These are phyloP conservation scores for Apiospora aurea DNA, from an alignment of 2,329 filamentous ascomycete species.

Conservation along the genomic window DNA sequence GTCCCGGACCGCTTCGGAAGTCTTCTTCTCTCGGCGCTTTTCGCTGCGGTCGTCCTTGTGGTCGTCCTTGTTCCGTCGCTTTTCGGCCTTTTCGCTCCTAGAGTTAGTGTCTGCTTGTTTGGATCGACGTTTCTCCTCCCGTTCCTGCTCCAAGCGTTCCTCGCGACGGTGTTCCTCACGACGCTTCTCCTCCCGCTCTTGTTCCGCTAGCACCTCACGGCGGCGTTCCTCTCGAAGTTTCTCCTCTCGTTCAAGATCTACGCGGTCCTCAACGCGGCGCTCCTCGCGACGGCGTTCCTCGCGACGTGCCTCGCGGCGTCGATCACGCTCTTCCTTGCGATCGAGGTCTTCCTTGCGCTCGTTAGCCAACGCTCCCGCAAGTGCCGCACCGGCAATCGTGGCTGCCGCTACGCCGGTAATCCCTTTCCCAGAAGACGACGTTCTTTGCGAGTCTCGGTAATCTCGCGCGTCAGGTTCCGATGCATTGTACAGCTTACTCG, in stretches of 20 bases:
- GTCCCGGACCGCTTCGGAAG: slow-evolving; percentile 31
- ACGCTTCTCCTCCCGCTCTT: slow-evolving; percentile 43
- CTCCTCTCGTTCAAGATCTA: slow-evolving; percentile 37
- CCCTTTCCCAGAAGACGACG: slow-evolving; percentile 46
- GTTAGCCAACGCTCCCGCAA: slow-evolving; percentile 54
- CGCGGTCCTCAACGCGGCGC: slow-evolving; percentile 33
- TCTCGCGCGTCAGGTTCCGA: slow-evolving; percentile 46
- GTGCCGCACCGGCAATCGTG: slow-evolving; percentile 56
- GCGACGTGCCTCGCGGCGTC: slow-evolving; percentile 32
- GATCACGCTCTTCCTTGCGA: slow-evolving; percentile 34
- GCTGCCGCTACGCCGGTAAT: slow-evolving; percentile 54
- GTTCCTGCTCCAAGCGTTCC: slow-evolving; percentile 33
- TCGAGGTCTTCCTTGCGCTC: slow-evolving; percentile 38
- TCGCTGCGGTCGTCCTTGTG: slow-evolving; percentile 35
- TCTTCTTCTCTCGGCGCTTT: slow-evolving; percentile 36
- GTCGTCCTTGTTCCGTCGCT: slow-evolving; percentile 40
- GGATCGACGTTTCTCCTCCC: slow-evolving; percentile 43
- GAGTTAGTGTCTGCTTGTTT: slow-evolving; percentile 31
- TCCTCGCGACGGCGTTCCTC: slow-evolving; percentile 36
- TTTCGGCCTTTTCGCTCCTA: slow-evolving; percentile 32
- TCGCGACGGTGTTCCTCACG: slow-evolving; percentile 38
- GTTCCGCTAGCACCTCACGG: slow-evolving; percentile 29
- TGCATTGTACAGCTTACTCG: slow-evolving; percentile 70
- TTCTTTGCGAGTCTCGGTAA: slow-evolving; percentile 40
- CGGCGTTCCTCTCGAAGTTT: slow-evolving; percentile 32